A percentile compares a stretch with the other conserved stretches of the same genome.
These are phyloP conservation scores for Solanum habrochaites DNA, from an alignment of 257 asterid genomes.

Conservation along the genomic window DNA sequence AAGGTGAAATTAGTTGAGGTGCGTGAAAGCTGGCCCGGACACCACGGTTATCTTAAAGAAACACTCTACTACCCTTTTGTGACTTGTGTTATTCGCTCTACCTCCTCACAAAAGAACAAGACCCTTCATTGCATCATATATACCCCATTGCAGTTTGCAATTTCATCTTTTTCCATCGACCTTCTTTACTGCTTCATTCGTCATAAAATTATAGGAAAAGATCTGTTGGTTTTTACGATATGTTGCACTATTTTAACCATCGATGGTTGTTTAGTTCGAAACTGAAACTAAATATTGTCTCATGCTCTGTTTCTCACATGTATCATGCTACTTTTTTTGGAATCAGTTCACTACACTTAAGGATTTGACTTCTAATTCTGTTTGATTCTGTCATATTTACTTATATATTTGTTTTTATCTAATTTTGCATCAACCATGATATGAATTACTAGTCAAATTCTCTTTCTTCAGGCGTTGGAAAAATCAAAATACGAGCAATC, in stretches of 20 bases:
- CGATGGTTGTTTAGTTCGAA: background rate
- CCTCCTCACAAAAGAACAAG: background rate
- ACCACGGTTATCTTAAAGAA: background rate
- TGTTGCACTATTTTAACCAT: background rate
- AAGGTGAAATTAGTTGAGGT: background rate
- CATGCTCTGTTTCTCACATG: background rate
- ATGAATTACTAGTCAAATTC: background rate
- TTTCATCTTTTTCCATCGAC: background rate
- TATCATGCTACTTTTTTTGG: background rate
- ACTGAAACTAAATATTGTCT: background rate
- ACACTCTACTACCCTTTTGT: background rate
- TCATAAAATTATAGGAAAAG: background rate
- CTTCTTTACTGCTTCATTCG: background rate
- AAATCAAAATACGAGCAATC: constrained; percentile 93
- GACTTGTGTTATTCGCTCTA: background rate
- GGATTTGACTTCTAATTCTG: background rate
- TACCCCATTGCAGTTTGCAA: background rate
- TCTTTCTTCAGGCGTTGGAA: constrained; percentile 61
- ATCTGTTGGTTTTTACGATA: background rate
- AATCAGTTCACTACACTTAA: background rate
- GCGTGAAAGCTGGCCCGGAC: rapidly evolving
- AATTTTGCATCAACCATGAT: background rate
- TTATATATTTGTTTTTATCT: background rate
- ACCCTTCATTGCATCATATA: background rate
- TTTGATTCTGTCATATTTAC: background rate